Conservation (phyloP, 106 monocot species). For the Phalaenopsis aphrodite region DNA sequence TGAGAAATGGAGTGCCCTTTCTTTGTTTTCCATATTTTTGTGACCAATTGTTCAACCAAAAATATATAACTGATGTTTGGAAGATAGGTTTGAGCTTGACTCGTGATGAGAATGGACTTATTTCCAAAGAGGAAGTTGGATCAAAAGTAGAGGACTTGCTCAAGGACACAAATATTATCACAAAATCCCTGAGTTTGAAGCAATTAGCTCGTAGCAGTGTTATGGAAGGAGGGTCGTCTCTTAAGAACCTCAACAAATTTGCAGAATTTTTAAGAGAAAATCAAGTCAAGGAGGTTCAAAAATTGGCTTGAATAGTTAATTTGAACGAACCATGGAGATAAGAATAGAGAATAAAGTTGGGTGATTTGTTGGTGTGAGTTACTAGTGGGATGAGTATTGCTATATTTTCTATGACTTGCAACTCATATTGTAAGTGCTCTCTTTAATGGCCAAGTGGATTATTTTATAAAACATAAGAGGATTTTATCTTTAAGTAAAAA, state of each 20-base stretch:
- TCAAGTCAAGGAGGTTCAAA: too few species aligned
- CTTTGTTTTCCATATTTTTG: conserved; percentile 32
- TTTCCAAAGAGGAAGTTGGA: neutral
- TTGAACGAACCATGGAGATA: too few species aligned
- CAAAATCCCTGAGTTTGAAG: neutral
- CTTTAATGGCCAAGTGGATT: too few species aligned
- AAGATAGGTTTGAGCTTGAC: conserved; percentile 6
- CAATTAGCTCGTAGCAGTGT: neutral
- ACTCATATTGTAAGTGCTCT: too few species aligned
- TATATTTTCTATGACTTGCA: too few species aligned
- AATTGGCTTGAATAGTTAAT: too few species aligned
- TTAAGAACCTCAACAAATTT: neutral
- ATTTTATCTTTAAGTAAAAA: too few species aligned
- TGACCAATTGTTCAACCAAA: conserved; percentile 27
- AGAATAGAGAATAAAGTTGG: too few species aligned
- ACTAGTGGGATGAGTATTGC: too few species aligned
- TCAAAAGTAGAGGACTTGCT: neutral
- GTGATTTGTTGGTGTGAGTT: too few species aligned
- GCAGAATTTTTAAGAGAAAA: neutral
- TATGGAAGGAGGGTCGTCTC: neutral
- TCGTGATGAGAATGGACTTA: neutral
- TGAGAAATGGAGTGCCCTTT: conserved; percentile 25
- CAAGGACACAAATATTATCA: neutral
- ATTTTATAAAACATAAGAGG: too few species aligned
- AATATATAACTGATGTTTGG: conserved; percentile 34